phyloP scores from a whole-genome alignment of 2,329 filamentous ascomycete genomes.

The Dryadomyces quercus-mongolicae region DNA sequence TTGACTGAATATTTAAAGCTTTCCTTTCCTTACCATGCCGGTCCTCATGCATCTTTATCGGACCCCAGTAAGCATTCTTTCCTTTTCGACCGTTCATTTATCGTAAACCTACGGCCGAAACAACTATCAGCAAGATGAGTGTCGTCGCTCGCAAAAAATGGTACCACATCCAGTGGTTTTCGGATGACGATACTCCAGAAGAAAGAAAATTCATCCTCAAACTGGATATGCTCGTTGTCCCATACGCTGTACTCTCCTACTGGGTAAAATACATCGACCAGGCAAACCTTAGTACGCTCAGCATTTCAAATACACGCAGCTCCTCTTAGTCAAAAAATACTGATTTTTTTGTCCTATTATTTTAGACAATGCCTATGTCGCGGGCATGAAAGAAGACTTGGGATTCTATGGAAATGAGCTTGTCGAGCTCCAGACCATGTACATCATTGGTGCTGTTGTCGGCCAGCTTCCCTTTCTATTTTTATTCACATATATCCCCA shows the following conservation, averaged over 20 bases:
- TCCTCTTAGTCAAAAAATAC: too few relatives aligned
- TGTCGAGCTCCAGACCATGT: constrained; percentile 40
- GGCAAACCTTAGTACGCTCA: constrained; percentile 25
- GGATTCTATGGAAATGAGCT: constrained; percentile 27
- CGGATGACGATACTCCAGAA: constrained; percentile 32
- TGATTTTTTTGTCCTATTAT: background rate
- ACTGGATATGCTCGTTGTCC: constrained; percentile 42
- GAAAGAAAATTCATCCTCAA: constrained; percentile 41
- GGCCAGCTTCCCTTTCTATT: constrained; percentile 21
- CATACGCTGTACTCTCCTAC: constrained; percentile 42
- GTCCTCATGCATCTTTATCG: too few relatives aligned
- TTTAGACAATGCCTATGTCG: constrained; percentile 30
- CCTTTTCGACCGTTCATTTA: too few relatives aligned
- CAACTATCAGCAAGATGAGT: too few relatives aligned
- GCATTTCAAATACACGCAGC: background rate
- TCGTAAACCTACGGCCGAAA: too few relatives aligned
- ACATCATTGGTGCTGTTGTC: constrained; percentile 20
- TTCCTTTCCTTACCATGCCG: too few relatives aligned
- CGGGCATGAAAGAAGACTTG: constrained; percentile 34
- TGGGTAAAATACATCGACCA: constrained; percentile 41
- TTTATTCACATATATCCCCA: constrained; percentile 24
- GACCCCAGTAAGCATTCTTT: too few relatives aligned
- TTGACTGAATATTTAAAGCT: too few relatives aligned
- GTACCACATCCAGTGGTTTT: constrained; percentile 27
- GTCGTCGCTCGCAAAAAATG: too few relatives aligned